Conservation (phyloP, 768 basidiomycete species). For the Auriscalpium microsporum region DNA sequence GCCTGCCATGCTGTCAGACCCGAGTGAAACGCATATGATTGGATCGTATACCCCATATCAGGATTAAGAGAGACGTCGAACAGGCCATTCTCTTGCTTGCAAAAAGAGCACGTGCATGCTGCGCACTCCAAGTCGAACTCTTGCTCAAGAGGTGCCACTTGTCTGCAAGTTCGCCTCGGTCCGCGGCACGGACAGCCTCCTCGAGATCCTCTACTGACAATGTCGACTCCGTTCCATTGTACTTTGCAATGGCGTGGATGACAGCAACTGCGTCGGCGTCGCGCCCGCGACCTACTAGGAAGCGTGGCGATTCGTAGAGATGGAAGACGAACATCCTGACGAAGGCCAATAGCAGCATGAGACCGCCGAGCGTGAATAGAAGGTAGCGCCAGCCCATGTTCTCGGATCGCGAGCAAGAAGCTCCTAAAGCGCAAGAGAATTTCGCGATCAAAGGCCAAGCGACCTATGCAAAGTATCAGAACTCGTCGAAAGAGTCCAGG, state of each 20-base stretch:
- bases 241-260: slow-evolving; percentile 40
- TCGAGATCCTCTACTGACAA: slow-evolving; percentile 39
- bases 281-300: slow-evolving; percentile 43
- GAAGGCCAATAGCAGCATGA: slow-evolving; percentile 45
- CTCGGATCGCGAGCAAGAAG: slow-evolving; percentile 30
- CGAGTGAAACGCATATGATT: neutral
- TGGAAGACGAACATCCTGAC: slow-evolving; percentile 45
- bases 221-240: slow-evolving; percentile 35
- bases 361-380: slow-evolving; percentile 42
- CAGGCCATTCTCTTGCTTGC: slow-evolving; percentile 53
- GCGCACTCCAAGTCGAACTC: slow-evolving; percentile 29
- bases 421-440: slow-evolving; percentile 36
- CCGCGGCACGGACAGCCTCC: slow-evolving; percentile 20
- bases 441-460: slow-evolving; percentile 55
- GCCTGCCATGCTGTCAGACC: slow-evolving; percentile 10
- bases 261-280: slow-evolving; percentile 44
- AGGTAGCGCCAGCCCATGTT: slow-evolving; percentile 66
- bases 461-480: slow-evolving; percentile 24
- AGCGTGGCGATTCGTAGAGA: slow-evolving; percentile 50
- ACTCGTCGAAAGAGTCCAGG: neutral
- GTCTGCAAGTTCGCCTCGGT: slow-evolving; percentile 4
- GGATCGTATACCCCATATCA: slow-evolving; percentile 27
- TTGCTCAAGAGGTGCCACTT: slow-evolving; percentile 27
- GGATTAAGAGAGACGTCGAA: slow-evolving; percentile 54
- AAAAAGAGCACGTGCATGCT: slow-evolving; percentile 55